Evolutionary conservation across 1,284 basidiomycete genomes (phyloP), one percentile per base, ranked within the genome.

Genomic region (Ganoderma meredithae): DNA sequence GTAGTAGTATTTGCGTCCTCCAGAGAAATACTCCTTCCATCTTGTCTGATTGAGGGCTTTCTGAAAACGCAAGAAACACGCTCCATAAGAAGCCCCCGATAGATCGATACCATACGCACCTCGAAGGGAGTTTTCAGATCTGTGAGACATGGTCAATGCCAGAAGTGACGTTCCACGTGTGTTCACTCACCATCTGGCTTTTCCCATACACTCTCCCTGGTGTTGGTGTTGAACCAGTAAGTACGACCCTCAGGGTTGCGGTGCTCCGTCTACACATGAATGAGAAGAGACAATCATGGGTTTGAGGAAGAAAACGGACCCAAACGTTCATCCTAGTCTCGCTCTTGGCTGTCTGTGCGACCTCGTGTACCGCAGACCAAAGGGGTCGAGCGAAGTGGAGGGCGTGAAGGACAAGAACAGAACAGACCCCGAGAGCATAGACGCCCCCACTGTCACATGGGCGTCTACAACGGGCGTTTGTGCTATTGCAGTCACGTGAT

Each of bases 21-120:
- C 89, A 5, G 94, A 94, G 72, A 93, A 92, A 77, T 97, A 97
- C 80, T 97, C 95, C 76, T 96, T 97, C 96, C 96, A 98, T 79
- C 89, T 87, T 19, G 95, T 96, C 79, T 94, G 86, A 52, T 87
- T 90, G 67, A 97, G 82, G n/a, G 95, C 95, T 76, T 90, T 89
- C 93, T 96, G 72, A 15, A 70, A 19, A 62, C 13, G 36, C 12
- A 6, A 62, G 60, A 25, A 27, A 49, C 44, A 22, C 13, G 27
- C 3, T 59, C 8, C 19, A 47, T 65, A n/a, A 67, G 56, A 36
- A 8, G 15, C 39, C 44, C 27, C 41, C 0, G 0, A 41, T 8
- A n/a, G 22, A 36, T 53, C 22, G 17, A 19, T 9, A 25, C 10
- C 27, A 39, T 2, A 53, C 67, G 72, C 73, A 94, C 94, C 86